phyloP scores from a whole-genome alignment of 2,329 filamentous ascomycete genomes.

The Diaporthe destruens region DNA sequence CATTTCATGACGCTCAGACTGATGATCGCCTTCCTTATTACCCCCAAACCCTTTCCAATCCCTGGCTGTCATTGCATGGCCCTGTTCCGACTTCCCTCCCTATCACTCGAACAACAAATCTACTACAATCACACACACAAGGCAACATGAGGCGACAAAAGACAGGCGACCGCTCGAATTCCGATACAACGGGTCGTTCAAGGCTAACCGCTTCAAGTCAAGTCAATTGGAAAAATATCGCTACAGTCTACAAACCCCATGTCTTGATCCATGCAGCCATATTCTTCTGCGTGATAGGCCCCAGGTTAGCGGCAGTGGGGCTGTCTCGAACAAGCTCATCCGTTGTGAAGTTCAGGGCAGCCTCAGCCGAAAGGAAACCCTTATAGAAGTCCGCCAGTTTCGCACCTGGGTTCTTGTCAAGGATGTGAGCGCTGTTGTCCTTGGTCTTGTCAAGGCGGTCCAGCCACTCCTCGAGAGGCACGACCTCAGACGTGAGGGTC shows the following conservation, averaged over 20 bases:
- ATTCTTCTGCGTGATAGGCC: conserved; percentile 29
- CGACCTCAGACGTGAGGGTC: conserved; percentile 19
- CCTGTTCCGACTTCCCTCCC: background rate
- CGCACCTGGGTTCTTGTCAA: conserved; percentile 37
- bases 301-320: conserved; percentile 28
- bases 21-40: background rate
- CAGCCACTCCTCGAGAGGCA: conserved; percentile 35
- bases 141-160: too few species aligned
- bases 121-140: background rate
- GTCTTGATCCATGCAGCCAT: conserved; percentile 35
- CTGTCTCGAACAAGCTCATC: conserved; percentile 31
- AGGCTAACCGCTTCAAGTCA: background rate
- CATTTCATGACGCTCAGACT: background rate
- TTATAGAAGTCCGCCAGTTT: conserved; percentile 39
- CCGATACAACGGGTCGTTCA: background rate
- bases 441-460: conserved; percentile 21
- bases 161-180: background rate
- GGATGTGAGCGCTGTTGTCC: conserved; percentile 31
- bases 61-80: background rate
- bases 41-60: background rate
- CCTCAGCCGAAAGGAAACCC: conserved; percentile 18
- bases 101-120: background rate
- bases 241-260: conserved; percentile 32
- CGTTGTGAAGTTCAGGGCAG: conserved; percentile 29
- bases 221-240: background rate